A percentile compares a stretch with the other conserved stretches of the same genome.
These are phyloP conservation scores for Paratinospora sagittata DNA, from an alignment of 164 flowering plant species.

Conservation along the genomic window DNA sequence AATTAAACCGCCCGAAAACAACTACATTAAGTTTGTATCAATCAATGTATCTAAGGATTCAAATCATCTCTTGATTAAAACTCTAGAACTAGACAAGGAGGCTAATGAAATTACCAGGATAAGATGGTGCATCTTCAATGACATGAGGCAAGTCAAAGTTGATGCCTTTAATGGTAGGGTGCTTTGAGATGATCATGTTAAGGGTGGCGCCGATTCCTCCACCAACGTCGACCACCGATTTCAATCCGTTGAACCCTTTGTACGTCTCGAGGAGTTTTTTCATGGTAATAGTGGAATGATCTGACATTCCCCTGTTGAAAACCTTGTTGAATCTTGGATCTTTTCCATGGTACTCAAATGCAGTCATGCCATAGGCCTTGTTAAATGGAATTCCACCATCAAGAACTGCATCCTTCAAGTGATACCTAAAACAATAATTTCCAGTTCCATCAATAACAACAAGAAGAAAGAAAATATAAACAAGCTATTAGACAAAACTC, in stretches of 20 bases:
- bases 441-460: background rate
- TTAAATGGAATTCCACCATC: constrained; percentile 86
- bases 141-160: constrained; percentile 89
- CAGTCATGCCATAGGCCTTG: constrained; percentile 70
- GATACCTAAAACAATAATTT: constrained; percentile 36
- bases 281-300: constrained; percentile 69
- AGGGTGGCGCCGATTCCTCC: constrained; percentile 79
- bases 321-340: constrained; percentile 78
- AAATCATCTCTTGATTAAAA: no score
- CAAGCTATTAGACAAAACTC: no score
- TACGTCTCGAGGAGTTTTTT: constrained; percentile 64
- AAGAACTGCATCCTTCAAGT: constrained; percentile 80
- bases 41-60: no score
- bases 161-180: constrained; percentile 66
- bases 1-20: no score
- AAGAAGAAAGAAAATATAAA: no score
- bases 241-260: constrained; percentile 63
- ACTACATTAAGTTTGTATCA: no score
- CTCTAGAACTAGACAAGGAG: background rate
- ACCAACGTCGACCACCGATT: constrained; percentile 74
- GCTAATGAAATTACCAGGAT: constrained; percentile 36
- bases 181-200: constrained; percentile 55
- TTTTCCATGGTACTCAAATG: constrained; percentile 69
- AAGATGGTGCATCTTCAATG: constrained; percentile 58
- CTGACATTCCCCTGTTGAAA: constrained; percentile 74